Evolutionary conservation across 192 early-diverging fungal species (phyloP).

Genomic region (Chytriomyces sp.): DNA sequence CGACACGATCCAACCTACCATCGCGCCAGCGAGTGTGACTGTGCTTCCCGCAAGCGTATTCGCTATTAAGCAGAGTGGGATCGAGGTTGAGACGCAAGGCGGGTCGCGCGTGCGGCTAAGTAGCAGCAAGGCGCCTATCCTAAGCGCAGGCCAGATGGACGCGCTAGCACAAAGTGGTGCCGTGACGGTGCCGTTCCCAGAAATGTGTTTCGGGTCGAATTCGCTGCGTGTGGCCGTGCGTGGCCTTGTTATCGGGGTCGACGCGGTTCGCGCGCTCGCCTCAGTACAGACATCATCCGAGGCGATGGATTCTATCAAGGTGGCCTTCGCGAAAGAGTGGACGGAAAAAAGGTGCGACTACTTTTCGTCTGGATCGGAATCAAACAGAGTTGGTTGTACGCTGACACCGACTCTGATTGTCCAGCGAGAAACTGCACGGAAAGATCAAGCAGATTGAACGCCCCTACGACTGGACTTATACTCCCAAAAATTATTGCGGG

Average conservation of each 20-base stretch:
- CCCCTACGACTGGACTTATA: constrained; percentile 98
- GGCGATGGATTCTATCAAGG: constrained; percentile 68
- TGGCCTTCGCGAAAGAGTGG: constrained; percentile 87
- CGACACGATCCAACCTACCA: background rate
- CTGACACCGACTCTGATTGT: background rate
- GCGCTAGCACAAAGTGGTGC: background rate
- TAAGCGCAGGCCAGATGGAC: background rate
- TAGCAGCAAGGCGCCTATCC: background rate
- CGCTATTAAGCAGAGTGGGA: background rate
- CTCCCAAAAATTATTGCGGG: constrained; percentile 76
- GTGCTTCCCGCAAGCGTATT: no score
- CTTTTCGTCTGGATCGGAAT: background rate
- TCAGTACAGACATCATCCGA: constrained; percentile 48
- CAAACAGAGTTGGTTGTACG: background rate
- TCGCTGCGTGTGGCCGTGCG: constrained; percentile 57
- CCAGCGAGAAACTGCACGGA: constrained; percentile 30
- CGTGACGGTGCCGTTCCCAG: constrained; percentile 70
- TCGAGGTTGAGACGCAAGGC: background rate
- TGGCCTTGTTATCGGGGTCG: constrained; percentile 57
- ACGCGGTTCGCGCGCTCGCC: constrained; percentile 76
- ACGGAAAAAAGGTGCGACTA: constrained; percentile 66
- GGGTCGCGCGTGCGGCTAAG: background rate
- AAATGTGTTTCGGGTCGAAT: constrained; percentile 98
- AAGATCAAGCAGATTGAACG: constrained; percentile 83
- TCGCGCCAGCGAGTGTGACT: no score